These are phyloP conservation scores for Lophiotrema nucula DNA, from an alignment of 495 filamentous ascomycete species.

Conservation along the genomic window DNA sequence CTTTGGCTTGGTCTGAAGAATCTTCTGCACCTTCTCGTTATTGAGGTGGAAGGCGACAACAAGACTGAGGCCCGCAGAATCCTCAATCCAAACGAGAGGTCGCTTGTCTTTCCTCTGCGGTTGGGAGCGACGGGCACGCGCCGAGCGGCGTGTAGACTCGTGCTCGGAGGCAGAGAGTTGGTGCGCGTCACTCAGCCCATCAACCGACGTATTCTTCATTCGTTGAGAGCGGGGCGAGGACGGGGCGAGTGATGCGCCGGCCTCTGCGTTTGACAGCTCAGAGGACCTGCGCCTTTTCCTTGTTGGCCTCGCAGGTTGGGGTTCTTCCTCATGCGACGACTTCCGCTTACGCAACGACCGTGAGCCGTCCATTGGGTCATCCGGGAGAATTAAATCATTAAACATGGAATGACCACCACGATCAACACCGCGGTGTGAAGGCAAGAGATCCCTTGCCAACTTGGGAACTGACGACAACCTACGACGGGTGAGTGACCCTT, in stretches of 20 bases:
- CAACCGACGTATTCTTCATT: background rate
- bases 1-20: slow-evolving; percentile 52
- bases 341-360: slow-evolving; percentile 86
- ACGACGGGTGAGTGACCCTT: slow-evolving; percentile 37
- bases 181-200: slow-evolving; percentile 10
- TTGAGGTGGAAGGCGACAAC: slow-evolving; percentile 62
- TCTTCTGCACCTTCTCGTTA: slow-evolving; percentile 56
- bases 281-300: slow-evolving; percentile 40
- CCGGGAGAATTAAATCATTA: slow-evolving; percentile 72
- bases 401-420: slow-evolving; percentile 86
- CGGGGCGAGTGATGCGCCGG: slow-evolving; percentile 20
- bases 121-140: slow-evolving; percentile 37
- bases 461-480: slow-evolving; percentile 44
- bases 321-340: slow-evolving; percentile 56
- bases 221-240: slow-evolving; percentile 19
- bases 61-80: slow-evolving; percentile 43
- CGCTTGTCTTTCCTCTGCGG: slow-evolving; percentile 34
- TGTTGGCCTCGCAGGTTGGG: slow-evolving; percentile 32
- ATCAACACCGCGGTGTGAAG: slow-evolving; percentile 63
- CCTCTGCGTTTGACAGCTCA: slow-evolving; percentile 15
- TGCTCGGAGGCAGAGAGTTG: slow-evolving; percentile 20
- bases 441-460: slow-evolving; percentile 69
- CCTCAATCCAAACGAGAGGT: slow-evolving; percentile 38
- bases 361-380: slow-evolving; percentile 82
- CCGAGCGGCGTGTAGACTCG: slow-evolving; percentile 32